Conservation (phyloP, 73 alveolate species). For the Paramecium biaurelia region DNA sequence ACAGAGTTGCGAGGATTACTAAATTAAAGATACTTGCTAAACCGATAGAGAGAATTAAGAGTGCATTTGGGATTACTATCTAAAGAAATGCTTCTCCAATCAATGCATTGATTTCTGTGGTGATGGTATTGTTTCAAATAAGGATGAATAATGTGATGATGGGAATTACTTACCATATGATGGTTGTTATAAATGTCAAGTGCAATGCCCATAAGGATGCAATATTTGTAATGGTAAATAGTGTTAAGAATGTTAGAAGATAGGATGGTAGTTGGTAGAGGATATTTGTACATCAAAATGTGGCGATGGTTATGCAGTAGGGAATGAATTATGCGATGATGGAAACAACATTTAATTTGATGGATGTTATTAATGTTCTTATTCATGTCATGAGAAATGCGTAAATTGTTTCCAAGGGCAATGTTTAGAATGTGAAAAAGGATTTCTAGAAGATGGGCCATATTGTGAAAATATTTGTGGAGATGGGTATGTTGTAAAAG, state of each 20-base stretch:
- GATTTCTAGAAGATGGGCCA: not conserved
- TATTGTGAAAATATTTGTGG: not conserved
- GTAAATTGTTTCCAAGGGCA: not conserved
- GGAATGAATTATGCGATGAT: not conserved
- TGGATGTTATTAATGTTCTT: not conserved
- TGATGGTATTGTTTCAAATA: not conserved
- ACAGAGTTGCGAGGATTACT: not conserved
- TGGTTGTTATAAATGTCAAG: not conserved
- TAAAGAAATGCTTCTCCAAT: not conserved
- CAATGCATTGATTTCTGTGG: not conserved
- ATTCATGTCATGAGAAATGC: not conserved
- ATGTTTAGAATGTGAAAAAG: not conserved
- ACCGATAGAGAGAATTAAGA: not conserved
- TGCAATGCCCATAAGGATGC: not conserved
- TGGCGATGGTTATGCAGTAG: not conserved
- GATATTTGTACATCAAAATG: not conserved
- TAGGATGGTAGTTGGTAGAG: not conserved
- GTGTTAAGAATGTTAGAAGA: not conserved
- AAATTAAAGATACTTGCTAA: not conserved
- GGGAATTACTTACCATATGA: not conserved
- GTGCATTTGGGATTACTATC: not conserved
- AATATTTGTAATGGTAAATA: not conserved
- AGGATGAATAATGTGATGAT: not conserved
- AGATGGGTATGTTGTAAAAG: not conserved
- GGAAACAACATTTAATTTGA: not conserved